phyloP scores from a whole-genome alignment of 1,284 basidiomycete species.

The Cronartium quercuum region DNA sequence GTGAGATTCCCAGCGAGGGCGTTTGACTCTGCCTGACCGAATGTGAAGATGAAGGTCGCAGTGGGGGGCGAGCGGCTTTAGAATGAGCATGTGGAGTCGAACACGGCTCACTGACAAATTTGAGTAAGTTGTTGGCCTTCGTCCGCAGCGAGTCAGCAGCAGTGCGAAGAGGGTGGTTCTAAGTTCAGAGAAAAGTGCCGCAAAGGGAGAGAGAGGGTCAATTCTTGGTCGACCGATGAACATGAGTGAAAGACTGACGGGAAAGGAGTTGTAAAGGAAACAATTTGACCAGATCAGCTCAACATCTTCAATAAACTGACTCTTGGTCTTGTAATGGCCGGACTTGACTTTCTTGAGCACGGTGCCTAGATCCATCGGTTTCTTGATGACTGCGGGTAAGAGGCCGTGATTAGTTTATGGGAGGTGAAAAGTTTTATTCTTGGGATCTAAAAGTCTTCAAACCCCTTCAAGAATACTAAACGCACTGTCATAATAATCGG shows the following conservation, averaged over 20 bases:
- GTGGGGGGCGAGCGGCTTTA: not conserved
- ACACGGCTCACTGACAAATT: slow-evolving; percentile 33
- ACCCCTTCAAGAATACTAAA: slow-evolving; percentile 23
- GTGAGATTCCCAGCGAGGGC: not conserved
- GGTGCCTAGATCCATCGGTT: slow-evolving; percentile 89
- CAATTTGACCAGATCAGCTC: slow-evolving; percentile 97
- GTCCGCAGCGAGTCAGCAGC: slow-evolving; percentile 28
- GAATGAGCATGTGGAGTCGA: not conserved
- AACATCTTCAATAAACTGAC: slow-evolving; percentile 85
- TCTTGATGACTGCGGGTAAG: slow-evolving; percentile 64
- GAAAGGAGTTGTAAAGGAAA: slow-evolving; percentile 79
- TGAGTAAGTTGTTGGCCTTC: slow-evolving; percentile 29
- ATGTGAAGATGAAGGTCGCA: not conserved
- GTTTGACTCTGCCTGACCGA: not conserved
- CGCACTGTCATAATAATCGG: slow-evolving; percentile 79
- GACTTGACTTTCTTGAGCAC: slow-evolving; percentile 87
- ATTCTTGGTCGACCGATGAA: slow-evolving; percentile 1
- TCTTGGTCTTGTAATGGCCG: slow-evolving; percentile 85
- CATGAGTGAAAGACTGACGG: slow-evolving; percentile 54
- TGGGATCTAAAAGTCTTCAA: not conserved
- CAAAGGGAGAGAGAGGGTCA: not conserved
- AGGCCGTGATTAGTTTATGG: not conserved
- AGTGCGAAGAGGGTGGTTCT: slow-evolving; percentile 29
- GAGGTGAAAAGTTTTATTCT: slow-evolving; percentile 5
- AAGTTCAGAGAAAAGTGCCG: not conserved